A percentile compares a stretch with the other conserved stretches of the same genome.
Evolutionary conservation across 805 yeast genomes (phyloP).

Genomic region (Scheffersomyces spartinae): DNA sequence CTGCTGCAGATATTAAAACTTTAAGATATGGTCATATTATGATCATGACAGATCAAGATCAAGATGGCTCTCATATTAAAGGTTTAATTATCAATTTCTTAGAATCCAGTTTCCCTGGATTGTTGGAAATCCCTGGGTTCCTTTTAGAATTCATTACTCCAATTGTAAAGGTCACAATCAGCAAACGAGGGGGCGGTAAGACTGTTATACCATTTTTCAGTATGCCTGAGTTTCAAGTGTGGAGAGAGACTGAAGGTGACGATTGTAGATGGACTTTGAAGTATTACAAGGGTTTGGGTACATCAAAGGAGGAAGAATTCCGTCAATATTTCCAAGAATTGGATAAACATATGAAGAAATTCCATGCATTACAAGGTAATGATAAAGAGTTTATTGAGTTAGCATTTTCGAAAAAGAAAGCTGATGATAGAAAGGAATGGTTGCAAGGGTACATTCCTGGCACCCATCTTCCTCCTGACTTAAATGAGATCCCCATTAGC

Average conservation of each 20-base stretch:
- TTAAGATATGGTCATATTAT: slow-evolving; percentile 91
- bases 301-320: slow-evolving; percentile 74
- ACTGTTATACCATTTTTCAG: slow-evolving; percentile 68
- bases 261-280: slow-evolving; percentile 78
- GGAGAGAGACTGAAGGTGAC: slow-evolving; percentile 80
- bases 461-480: slow-evolving; percentile 73
- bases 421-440: slow-evolving; percentile 98
- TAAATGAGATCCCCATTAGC: slow-evolving; percentile 72
- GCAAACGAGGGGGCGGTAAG: slow-evolving; percentile 43
- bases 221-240: slow-evolving; percentile 90
- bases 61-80: slow-evolving; percentile 96
- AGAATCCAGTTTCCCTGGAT: slow-evolving; percentile 90
- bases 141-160: slow-evolving; percentile 93
- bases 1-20: slow-evolving; percentile 46
- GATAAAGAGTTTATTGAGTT: slow-evolving; percentile 75
- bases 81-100: slow-evolving; percentile 89
- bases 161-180: slow-evolving; percentile 77
- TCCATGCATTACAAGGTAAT: slow-evolving; percentile 67
- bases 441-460: slow-evolving; percentile 85
- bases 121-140: slow-evolving; percentile 83
- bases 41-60: slow-evolving; percentile 99
- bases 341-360: slow-evolving; percentile 76
- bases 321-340: slow-evolving; percentile 80
- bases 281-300: slow-evolving; percentile 98
- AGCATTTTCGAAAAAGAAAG: slow-evolving; percentile 89